Base-by-base conservation (phyloP, 1,284 basidiomycete species). In the Irpex sp. region DNA sequence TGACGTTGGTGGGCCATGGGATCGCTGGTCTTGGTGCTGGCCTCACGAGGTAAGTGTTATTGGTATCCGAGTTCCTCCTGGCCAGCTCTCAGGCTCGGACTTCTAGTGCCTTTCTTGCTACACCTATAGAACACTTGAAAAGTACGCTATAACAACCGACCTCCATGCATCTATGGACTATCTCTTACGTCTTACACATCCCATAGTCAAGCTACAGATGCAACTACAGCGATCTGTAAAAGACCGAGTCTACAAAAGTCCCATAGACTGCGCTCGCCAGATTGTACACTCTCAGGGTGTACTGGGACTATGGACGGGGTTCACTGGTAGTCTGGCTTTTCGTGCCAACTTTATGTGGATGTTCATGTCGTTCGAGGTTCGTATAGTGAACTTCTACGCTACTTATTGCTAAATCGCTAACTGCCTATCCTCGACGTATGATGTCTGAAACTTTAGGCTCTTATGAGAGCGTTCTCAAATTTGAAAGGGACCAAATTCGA, bases 11-110 rank as follows among this genome's bases (percentile, higher is more conserved):
- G n/a, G 85, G 79, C 3, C 86, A 88, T 72, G 84, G 83, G 3
- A 62, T 89, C 19, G 88, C 90, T 2, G 91, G 90, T 0, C 71
- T 90, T n/a, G 80, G 85, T 66, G 90, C 90, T 6, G 90, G 91
- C 3, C 80, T 83, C 73, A 93, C 90, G 4, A 91, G 90, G 79
- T 86, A 71, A 35, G 39, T 5, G n/a, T n/a, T n/a, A 6, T 42
- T 1, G 2, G 6, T 5, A 12, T 28, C 4, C 4, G 5, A 4
- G 4, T 3, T 28, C 39, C n/a, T 3, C 4, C 4, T 3, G 4
- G n/a, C 0, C 7, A 42, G 39, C 39, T 42, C 2, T 12, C 5
- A n/a, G 16, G 39, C 14, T 54, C 14, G 16, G 1, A 47, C 37
- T 45, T n/a, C 23, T 63, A 88, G 86, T 68, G 80, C 86, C 16